Conservation (phyloP, 176 grass and related monocot genomes). For the Cenchrus purpureus region DNA sequence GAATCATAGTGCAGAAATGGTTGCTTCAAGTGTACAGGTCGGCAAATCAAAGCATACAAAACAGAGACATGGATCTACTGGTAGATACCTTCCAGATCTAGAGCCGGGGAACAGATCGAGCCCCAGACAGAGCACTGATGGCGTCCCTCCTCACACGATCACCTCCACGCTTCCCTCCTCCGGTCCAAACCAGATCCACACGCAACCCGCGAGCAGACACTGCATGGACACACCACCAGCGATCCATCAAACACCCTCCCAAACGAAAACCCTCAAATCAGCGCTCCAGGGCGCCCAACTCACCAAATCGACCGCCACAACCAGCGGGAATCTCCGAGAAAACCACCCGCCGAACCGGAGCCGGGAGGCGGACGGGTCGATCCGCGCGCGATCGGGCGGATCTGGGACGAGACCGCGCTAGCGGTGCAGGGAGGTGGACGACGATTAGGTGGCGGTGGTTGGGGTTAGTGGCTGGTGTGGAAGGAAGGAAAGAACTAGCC, state of each 20-base stretch:
- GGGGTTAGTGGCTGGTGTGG: conserved; percentile 20
- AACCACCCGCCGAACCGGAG: neutral
- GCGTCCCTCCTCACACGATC: neutral
- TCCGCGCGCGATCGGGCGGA: neutral
- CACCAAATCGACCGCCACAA: conserved; percentile 22
- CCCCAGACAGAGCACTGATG: neutral
- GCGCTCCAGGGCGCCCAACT: neutral
- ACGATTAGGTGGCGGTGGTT: neutral
- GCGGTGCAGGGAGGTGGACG: neutral
- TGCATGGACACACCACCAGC: conserved; percentile 27
- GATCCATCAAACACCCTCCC: neutral
- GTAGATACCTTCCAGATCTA: conserved; percentile 51
- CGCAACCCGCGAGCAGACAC: conserved; percentile 1
- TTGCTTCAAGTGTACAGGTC: neutral
- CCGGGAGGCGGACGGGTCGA: neutral
- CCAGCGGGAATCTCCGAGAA: neutral
- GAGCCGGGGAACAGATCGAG: conserved; percentile 15
- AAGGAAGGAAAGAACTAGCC: neutral
- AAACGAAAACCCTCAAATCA: neutral
- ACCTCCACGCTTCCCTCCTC: neutral
- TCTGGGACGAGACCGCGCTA: conserved; percentile 18
- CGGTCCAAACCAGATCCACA: conserved; percentile 7
- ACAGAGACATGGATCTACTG: neutral
- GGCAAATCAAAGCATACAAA: neutral
- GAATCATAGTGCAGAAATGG: neutral